These are phyloP conservation scores for Fusarium sp. DNA, from an alignment of 2,329 filamentous ascomycete genomes.

Conservation along the genomic window DNA sequence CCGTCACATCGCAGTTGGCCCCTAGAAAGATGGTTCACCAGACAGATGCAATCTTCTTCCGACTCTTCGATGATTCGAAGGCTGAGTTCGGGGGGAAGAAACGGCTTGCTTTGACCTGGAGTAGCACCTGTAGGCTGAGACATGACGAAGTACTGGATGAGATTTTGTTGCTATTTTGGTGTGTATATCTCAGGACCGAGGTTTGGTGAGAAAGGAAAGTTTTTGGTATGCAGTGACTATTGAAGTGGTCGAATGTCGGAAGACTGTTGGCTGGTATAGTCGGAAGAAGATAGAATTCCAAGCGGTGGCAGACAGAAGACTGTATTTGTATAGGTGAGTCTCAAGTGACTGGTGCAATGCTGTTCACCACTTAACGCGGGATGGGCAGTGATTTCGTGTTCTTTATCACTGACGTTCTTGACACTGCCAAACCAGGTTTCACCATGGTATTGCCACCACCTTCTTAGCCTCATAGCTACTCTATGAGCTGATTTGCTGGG, in stretches of 20 bases:
- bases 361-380: rapidly evolving
- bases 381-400: neutral
- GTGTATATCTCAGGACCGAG: neutral
- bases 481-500: neutral
- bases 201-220: neutral
- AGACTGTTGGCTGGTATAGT: neutral
- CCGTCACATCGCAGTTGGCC: neutral
- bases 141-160: neutral
- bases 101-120: neutral
- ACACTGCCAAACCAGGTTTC: neutral
- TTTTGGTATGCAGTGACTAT: neutral
- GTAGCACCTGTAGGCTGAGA: neutral
- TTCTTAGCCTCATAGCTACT: neutral
- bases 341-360: rapidly evolving
- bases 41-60: neutral
- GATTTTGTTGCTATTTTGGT: too few relatives aligned
- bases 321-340: neutral
- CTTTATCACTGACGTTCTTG: neutral
- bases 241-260: neutral
- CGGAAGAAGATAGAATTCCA: neutral
- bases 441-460: neutral
- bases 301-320: neutral
- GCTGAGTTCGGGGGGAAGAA: neutral
- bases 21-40: neutral
- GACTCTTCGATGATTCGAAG: neutral